Conservation (phyloP, 345 rosid genomes). For the Eutrema yunnanense region DNA sequence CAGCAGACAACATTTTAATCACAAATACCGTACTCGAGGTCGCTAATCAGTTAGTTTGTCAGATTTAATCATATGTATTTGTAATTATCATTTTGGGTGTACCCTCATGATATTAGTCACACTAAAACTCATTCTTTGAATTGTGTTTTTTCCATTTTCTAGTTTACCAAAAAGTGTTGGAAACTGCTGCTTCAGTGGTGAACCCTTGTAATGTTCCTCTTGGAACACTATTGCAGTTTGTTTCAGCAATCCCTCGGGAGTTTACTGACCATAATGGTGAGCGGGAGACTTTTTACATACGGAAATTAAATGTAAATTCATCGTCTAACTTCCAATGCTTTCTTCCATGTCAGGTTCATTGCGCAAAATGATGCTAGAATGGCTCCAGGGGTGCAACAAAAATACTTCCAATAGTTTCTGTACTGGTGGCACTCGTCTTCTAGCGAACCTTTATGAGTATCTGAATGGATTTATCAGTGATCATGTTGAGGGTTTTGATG, state of each 20-base stretch:
- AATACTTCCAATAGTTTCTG: conserved; percentile 16
- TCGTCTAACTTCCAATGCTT: neutral
- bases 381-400: conserved; percentile 51
- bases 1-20: conserved; percentile 96
- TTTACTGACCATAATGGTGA: conserved; percentile 79
- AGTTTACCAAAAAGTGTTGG: conserved; percentile 64
- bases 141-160: conserved; percentile 12
- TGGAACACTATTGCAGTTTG: conserved; percentile 62
- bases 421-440: conserved; percentile 32
- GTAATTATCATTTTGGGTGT: neutral
- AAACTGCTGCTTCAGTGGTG: conserved; percentile 58
- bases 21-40: conserved; percentile 88
- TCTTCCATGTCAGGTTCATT: conserved; percentile 41
- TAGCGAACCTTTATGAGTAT: conserved; percentile 53
- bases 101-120: neutral
- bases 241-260: conserved; percentile 73
- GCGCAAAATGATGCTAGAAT: conserved; percentile 45
- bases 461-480: conserved; percentile 42
- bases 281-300: conserved; percentile 13
- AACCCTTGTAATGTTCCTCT: conserved; percentile 50
- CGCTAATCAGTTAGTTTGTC: conserved; percentile 22
- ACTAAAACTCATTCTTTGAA: neutral
- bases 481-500: conserved; percentile 51
- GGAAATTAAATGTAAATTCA: neutral
- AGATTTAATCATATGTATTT: conserved; percentile 12